phyloP scores from a whole-genome alignment of 106 monocot species.

The Chionographis japonica region DNA sequence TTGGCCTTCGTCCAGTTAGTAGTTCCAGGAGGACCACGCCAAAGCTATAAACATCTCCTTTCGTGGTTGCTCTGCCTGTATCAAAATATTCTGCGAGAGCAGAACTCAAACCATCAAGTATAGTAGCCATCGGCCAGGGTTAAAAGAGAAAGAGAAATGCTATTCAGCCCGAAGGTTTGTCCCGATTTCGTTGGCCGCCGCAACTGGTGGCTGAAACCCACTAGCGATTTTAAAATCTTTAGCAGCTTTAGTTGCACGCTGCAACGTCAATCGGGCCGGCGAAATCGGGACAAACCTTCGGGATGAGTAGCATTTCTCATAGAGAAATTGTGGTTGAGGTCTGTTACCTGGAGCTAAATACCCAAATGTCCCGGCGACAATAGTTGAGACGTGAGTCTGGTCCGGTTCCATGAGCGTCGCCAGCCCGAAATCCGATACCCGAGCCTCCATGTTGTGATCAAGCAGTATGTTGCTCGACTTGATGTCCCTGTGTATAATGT shows the following conservation, averaged over 20 bases:
- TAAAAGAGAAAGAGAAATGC: too few species aligned
- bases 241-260: too few species aligned
- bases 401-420: constrained; percentile 66
- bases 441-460: constrained; percentile 76
- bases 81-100: constrained; percentile 76
- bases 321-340: background rate
- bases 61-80: constrained; percentile 78
- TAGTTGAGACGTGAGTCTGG: constrained; percentile 70
- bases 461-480: constrained; percentile 92
- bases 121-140: too few species aligned
- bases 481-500: constrained; percentile 87
- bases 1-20: constrained; percentile 78
- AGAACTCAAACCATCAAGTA: too few species aligned
- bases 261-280: too few species aligned
- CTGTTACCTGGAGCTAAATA: constrained; percentile 75
- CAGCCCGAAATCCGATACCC: constrained; percentile 84
- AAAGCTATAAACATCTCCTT: constrained; percentile 90
- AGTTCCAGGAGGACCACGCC: constrained; percentile 84
- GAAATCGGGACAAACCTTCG: too few species aligned
- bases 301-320: too few species aligned
- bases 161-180: too few species aligned
- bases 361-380: constrained; percentile 84
- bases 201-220: too few species aligned
- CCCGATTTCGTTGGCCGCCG: too few species aligned
- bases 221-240: too few species aligned